Evolutionary conservation across 805 yeast species (phyloP), one percentile per base, ranked within the genome.

Genomic region (Lachancea sp.): DNA sequence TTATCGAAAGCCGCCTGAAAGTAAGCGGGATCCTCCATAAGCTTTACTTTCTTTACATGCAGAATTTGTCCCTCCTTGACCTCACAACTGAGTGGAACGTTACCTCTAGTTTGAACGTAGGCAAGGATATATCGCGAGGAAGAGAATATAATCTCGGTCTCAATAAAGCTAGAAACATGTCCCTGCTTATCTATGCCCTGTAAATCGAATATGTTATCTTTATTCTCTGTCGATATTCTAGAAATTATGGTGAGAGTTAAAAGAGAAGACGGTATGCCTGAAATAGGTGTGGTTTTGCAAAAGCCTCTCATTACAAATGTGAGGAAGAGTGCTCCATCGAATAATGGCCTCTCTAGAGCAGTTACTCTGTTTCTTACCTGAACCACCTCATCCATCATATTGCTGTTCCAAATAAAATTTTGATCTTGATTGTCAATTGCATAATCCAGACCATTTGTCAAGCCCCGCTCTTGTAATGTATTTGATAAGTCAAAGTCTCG

Each of bases 61-160:
- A 92, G 64, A 8, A 92, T 78, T 40, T 64, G 68, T 23, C 64
- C 61, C 32, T 64, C 69, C 46, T 85, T 95, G 51, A 88, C 90
- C 55, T 90, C 98, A 94, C 95, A 92, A 55, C 86, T 90, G 5
- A 92, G 65, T 0, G 99, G 98, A 1, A 89, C 89, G 21, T 94
- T 84, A 3, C 97, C 98, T 49, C 96, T 68, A 2, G 89, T 72
- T 63, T 88, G 96, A 0, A 83, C 74, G 60, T 82, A 90, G 1
- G 96, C 78, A 52, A 80, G 83, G 64, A 70, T 62, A 63, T 73
- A 59, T 4, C 47, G 47, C 33, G 67, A 64, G 31, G 70, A 67
- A 54, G 78, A 73, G 43, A 80, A 70, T 16, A 92, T 78, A 15
- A 87, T 70, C 55, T 92, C 99, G 0, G 96, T 83, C 55, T 88